Base-by-base conservation (phyloP, 805 yeast species). In the Saccharomycopsis capsularis region DNA sequence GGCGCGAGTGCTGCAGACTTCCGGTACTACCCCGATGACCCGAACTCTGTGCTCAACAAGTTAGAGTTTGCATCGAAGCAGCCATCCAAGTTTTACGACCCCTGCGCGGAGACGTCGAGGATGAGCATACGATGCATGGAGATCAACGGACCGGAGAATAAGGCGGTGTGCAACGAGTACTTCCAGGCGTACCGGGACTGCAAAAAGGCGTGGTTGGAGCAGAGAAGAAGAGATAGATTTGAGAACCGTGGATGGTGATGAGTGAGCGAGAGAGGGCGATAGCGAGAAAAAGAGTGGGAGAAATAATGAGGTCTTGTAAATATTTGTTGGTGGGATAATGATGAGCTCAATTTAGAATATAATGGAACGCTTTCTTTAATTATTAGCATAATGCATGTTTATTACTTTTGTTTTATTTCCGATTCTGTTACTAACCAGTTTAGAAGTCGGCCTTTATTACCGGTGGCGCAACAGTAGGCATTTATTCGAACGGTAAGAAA, bases 171-270 rank as follows among this genome's bases (percentile, higher is more conserved):
- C 69, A 78, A 67, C 63, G 95, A 85, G 51, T 91, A 86, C 61
- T 93, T 91, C 63, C 88, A 82, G 58, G 96, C 97, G 0, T 91
- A 91, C 63, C 73, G 91, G 52, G 99, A 91, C 60, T 91, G 99
- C 67, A 84, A 85, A 62, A 81, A 81, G 59, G 85, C 75, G 53
- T 85, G 90, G 90, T 34, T 34, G 38, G 60, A 52, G 11, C 63
- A 68, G 42, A 68, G 74, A 59, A 64, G 42, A 40, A 32, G 22
- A 35, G 52, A 46, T 18, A 50, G 45, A 40, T 22, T 34, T n/a
- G 43, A 51, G 29, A 47, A 51, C 4, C 23, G 47, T 4, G 48
- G 40, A 2, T 47, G 53, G 43, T 50, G 42, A 44, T 9, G 32
- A 29, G 13, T 27, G 32, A 27, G 32, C 13, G 13, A 27, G 32